Base-by-base conservation (phyloP, 1,284 basidiomycete genomes). In the Moniliophthora roreri region DNA sequence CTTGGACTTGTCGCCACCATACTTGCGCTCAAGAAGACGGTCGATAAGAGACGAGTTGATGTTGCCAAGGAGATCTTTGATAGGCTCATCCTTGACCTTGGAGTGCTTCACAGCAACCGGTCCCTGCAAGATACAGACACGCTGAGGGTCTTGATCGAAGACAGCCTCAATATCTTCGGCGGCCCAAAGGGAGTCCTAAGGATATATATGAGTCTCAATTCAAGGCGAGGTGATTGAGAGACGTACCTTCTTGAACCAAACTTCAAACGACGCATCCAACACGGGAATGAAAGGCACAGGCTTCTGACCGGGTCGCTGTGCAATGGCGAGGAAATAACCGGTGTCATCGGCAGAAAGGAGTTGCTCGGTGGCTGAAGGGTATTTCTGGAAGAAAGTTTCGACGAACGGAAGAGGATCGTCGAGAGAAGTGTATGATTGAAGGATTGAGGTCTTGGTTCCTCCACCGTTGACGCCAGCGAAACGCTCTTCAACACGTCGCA, bases 271-370 rank as follows among this genome's bases (percentile, higher is more conserved):
- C 21, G 86, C 84, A 70, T 98, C 95, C 46, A 99, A 82, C 48
- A 98, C 87, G n/a, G 96, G 95, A 63, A 99, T 98, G 80, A 98
- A 99, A 1, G 96, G 97, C 7, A 91, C 95, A 0, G 97, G 97
- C 78, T 99, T 99, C 79, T 99, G 96, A 13, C 93, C 93, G 13
- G 93, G 93, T 52, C 97, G 84, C 71, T 98, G 95, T 40, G 91
- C 82, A 65, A 99, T 96, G 36, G 91, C 89, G 45, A 99, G 82
- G 85, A 99, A 98, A 77, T 87, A 99, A 0, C 93, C 90, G 59
- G 90, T 89, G 71, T 99, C 96, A 71, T 98, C 96, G 8, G 93
- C 85, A n/a, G 94, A 91, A 50, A 99, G 81, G 40, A 97, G 84
- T 67, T 97, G 94, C 60, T 85, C 78, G 45, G 83, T 85, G 11